phyloP scores from a whole-genome alignment of 2,329 filamentous ascomycete species.

The Albophoma yamanashiensis region DNA sequence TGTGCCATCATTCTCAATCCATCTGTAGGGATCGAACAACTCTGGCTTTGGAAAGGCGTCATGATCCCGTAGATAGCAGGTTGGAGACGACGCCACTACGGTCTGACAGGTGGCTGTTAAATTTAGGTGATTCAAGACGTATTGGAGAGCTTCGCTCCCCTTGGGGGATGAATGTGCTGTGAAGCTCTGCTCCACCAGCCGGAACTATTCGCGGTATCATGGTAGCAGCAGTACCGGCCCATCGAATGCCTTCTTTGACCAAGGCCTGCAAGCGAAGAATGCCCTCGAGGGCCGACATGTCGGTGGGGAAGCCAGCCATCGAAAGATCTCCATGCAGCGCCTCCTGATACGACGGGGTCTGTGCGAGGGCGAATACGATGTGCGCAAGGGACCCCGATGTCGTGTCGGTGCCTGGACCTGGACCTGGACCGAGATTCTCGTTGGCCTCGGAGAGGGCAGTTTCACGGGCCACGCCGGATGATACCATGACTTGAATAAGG shows the following conservation, averaged over 20 bases:
- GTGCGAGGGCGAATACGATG: neutral
- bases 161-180: neutral
- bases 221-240: neutral
- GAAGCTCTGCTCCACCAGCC: neutral
- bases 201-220: neutral
- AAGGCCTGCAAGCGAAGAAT: neutral
- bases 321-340: neutral
- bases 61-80: neutral
- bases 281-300: neutral
- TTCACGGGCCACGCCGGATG: neutral
- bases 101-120: neutral
- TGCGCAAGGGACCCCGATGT: neutral
- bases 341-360: neutral
- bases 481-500: neutral
- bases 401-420: neutral
- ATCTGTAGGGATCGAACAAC: neutral
- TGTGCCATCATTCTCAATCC: neutral
- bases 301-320: neutral
- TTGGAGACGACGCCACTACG: neutral
- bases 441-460: neutral
- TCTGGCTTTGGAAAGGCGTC: neutral
- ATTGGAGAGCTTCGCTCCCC: neutral
- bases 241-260: neutral
- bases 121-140: neutral
- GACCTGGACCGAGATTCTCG: neutral